phyloP scores from a whole-genome alignment of 2,329 filamentous ascomycete species.

The Elsinoe ampelina region DNA sequence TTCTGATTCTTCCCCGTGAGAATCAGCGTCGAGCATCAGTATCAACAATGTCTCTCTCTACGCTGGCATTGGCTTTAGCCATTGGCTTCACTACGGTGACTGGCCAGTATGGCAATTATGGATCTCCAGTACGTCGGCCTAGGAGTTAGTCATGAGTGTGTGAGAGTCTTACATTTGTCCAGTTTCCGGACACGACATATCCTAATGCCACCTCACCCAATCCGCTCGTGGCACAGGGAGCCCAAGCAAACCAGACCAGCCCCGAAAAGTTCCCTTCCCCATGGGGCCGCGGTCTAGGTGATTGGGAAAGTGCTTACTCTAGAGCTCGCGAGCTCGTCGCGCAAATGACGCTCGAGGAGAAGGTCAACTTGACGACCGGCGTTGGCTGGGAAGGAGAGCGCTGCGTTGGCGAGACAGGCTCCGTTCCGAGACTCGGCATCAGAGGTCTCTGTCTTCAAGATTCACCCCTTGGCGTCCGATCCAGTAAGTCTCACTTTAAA shows the following conservation, averaged over 20 bases:
- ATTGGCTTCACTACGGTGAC: slow-evolving; percentile 9
- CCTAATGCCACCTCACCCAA: slow-evolving; percentile 21
- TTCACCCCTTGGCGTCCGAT: slow-evolving; percentile 27
- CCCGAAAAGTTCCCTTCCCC: slow-evolving; percentile 23
- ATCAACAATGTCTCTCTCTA: not conserved
- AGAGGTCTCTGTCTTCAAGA: slow-evolving; percentile 30
- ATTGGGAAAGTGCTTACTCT: slow-evolving; percentile 26
- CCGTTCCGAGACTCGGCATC: slow-evolving; percentile 28
- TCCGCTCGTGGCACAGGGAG: slow-evolving; percentile 21
- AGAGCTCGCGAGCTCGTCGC: slow-evolving; percentile 26
- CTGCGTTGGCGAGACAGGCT: slow-evolving; percentile 30
- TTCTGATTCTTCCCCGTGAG: not conserved
- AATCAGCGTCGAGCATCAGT: not conserved
- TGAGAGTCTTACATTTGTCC: not conserved
- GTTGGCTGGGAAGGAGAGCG: slow-evolving; percentile 18
- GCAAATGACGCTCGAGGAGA: slow-evolving; percentile 29
- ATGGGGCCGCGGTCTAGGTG: slow-evolving; percentile 21
- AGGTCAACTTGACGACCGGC: slow-evolving; percentile 28
- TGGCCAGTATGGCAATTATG: slow-evolving; percentile 17
- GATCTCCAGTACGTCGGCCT: slow-evolving; percentile 10
- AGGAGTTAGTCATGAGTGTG: too few relatives aligned
- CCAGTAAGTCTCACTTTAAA: slow-evolving; percentile 9
- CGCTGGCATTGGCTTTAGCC: not conserved
- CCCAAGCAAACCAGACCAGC: slow-evolving; percentile 19
- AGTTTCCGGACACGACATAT: slow-evolving; percentile 23